Conservation (phyloP, 805 yeast genomes). For the Ogataea allantospora region DNA sequence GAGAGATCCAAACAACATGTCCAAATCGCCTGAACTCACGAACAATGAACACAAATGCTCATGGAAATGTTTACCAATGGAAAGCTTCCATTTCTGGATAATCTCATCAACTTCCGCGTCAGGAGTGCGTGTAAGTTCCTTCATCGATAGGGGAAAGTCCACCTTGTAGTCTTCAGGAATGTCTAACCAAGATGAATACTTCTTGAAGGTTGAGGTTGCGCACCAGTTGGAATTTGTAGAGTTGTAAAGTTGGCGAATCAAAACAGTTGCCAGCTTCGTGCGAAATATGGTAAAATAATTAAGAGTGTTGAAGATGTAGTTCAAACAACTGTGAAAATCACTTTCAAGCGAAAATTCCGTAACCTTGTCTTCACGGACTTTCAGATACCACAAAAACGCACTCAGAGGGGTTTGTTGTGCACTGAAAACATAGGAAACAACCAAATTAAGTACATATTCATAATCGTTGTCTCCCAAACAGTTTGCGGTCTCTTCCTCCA, state of each 20-base stretch:
- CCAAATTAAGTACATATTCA: slow-evolving; percentile 27
- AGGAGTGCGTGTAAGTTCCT: slow-evolving; percentile 13
- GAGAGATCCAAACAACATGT: slow-evolving; percentile 19
- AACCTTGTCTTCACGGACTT: slow-evolving; percentile 20
- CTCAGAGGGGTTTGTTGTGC: slow-evolving; percentile 20
- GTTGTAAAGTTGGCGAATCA: slow-evolving; percentile 25
- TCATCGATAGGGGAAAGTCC: slow-evolving; percentile 20
- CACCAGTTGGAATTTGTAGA: slow-evolving; percentile 29
- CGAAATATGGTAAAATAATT: slow-evolving; percentile 25
- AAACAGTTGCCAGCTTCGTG: slow-evolving; percentile 23
- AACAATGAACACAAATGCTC: slow-evolving; percentile 10
- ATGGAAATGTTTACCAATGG: slow-evolving; percentile 21
- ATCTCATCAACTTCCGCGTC: slow-evolving; percentile 10
- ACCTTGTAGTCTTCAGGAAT: slow-evolving; percentile 18
- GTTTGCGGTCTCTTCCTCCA: slow-evolving; percentile 20
- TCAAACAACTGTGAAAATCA: slow-evolving; percentile 28
- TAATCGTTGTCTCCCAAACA: slow-evolving; percentile 30
- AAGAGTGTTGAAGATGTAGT: slow-evolving; percentile 32
- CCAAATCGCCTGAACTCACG: slow-evolving; percentile 11
- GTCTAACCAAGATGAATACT: slow-evolving; percentile 32
- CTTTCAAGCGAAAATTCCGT: slow-evolving; percentile 3
- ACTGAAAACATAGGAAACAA: slow-evolving; percentile 26
- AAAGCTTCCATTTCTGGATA: slow-evolving; percentile 23
- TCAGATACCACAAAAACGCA: slow-evolving; percentile 26
- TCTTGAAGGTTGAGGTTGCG: slow-evolving; percentile 23